Evolutionary conservation across 768 basidiomycete genomes (phyloP).

Genomic region (Psilocybe sp.): DNA sequence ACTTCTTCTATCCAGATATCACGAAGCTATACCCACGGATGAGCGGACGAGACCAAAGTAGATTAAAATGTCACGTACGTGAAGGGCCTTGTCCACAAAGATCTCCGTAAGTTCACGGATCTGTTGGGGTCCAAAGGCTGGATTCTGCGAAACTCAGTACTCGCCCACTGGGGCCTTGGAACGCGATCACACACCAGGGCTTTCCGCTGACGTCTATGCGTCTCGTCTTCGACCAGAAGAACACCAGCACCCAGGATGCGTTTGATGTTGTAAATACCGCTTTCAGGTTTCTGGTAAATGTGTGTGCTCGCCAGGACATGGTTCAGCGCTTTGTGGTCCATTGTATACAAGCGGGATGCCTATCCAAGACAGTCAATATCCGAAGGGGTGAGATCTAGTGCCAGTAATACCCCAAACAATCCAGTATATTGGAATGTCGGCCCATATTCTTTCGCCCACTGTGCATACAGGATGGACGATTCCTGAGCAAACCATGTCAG

Average conservation of each 20-base stretch:
- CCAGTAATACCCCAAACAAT: constrained; percentile 33
- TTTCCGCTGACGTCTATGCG: constrained; percentile 42
- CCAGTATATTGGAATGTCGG: constrained; percentile 38
- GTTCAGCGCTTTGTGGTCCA: constrained; percentile 58
- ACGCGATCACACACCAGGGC: constrained; percentile 30
- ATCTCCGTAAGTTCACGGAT: constrained; percentile 51
- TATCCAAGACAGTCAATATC: background rate
- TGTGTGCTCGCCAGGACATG: constrained; percentile 56
- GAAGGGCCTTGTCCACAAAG: constrained; percentile 49
- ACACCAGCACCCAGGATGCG: constrained; percentile 51
- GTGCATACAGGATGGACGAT: constrained; percentile 30
- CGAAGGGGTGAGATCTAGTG: background rate
- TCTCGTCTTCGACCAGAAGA: constrained; percentile 42
- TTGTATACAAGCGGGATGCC: constrained; percentile 41
- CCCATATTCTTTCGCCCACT: constrained; percentile 47
- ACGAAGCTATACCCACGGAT: constrained; percentile 33
- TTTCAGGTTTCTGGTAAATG: constrained; percentile 52
- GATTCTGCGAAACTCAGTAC: constrained; percentile 42
- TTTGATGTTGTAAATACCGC: constrained; percentile 30
- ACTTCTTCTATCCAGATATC: constrained; percentile 43
- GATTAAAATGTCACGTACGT: constrained; percentile 26
- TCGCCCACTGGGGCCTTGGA: background rate
- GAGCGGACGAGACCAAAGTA: background rate
- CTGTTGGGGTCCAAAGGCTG: constrained; percentile 59
- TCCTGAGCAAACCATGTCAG: constrained; percentile 16